Evolutionary conservation across 805 yeast species (phyloP).

Genomic region (Suhomyces sp.): DNA sequence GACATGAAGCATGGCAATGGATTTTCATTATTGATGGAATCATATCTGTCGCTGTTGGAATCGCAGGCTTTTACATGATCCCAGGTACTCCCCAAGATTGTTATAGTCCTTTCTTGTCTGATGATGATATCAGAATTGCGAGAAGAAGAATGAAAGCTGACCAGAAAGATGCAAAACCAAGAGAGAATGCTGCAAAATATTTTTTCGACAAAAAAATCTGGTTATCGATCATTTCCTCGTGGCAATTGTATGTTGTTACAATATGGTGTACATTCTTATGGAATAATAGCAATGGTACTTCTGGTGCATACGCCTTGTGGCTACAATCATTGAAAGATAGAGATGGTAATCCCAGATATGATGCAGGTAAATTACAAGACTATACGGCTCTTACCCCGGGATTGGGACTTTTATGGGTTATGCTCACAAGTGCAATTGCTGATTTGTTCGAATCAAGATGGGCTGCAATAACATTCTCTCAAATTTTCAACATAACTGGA

Average conservation of each 20-base stretch:
- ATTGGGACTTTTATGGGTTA: conserved; percentile 52
- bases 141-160: conserved; percentile 31
- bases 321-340: conserved; percentile 18
- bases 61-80: conserved; percentile 17
- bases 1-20: conserved; percentile 20
- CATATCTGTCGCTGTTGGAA: conserved; percentile 20
- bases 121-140: conserved; percentile 56
- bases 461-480: conserved; percentile 52
- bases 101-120: conserved; percentile 51
- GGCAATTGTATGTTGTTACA: conserved; percentile 32
- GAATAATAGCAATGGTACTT: conserved; percentile 40
- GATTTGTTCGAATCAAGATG: conserved; percentile 51
- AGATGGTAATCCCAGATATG: conserved; percentile 10
- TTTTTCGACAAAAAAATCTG: conserved; percentile 26
- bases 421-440: conserved; percentile 48
- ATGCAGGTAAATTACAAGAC: conserved; percentile 33
- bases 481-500: conserved; percentile 25
- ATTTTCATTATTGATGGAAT: conserved; percentile 26
- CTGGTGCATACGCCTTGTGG: conserved; percentile 52
- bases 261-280: conserved; percentile 18
- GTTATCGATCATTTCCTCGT: conserved; percentile 27
- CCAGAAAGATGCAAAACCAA: conserved; percentile 18
- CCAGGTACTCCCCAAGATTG: conserved; percentile 35
- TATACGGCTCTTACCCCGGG: conserved; percentile 58
- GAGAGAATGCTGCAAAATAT: conserved; percentile 13